Evolutionary conservation across 176 grass and related monocot species (phyloP).

Genomic region (Triticum monococcum): DNA sequence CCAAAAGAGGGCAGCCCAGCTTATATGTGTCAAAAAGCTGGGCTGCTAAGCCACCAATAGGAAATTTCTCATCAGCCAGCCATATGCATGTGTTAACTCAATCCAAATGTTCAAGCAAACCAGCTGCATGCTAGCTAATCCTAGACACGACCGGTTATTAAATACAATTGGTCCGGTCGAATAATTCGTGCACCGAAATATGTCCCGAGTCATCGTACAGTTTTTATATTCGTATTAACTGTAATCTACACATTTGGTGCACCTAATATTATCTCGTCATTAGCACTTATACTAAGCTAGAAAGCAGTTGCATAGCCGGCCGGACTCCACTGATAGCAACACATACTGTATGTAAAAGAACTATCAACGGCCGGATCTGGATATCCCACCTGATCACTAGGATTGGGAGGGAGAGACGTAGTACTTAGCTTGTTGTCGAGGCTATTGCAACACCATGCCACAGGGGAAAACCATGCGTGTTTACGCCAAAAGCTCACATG

Average conservation of each 20-base stretch:
- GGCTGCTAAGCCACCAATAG: constrained; percentile 9
- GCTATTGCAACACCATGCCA: neutral
- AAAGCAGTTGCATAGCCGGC: constrained; percentile 55
- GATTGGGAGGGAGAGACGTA: constrained; percentile 15
- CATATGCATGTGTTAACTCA: neutral
- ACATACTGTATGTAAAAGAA: neutral
- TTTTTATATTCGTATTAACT: neutral
- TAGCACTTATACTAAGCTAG: constrained; percentile 18
- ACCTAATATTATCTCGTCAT: constrained; percentile 40
- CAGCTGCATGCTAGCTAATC: neutral
- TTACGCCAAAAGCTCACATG: constrained; percentile 2
- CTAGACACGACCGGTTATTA: constrained; percentile 4
- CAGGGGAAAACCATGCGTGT: neutral
- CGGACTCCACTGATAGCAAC: constrained; percentile 44
- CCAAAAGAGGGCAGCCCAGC: neutral
- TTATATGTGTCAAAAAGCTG: neutral
- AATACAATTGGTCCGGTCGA: neutral
- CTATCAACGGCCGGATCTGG: constrained; percentile 24
- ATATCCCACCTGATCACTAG: constrained; percentile 7
- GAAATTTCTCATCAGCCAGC: constrained; percentile 13
- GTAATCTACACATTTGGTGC: constrained; percentile 37
- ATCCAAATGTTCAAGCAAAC: neutral
- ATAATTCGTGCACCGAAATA: constrained; percentile 5
- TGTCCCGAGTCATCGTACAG: neutral
- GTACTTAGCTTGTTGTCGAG: neutral